These are phyloP conservation scores for Exidia glandulosa DNA, from an alignment of 768 basidiomycete species.

Conservation along the genomic window DNA sequence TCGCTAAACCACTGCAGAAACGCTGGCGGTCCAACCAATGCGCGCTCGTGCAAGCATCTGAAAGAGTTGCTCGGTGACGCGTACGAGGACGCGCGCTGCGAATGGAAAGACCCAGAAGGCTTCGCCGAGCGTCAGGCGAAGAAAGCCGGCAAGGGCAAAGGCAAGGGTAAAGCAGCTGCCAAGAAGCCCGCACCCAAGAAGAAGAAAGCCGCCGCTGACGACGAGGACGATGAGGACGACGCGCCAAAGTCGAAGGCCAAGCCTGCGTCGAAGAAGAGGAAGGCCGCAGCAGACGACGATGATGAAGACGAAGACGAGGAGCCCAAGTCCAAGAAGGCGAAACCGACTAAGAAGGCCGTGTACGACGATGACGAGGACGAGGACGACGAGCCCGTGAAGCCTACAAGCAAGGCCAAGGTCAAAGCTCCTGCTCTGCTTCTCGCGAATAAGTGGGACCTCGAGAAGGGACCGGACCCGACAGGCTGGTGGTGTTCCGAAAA, in stretches of 20 bases:
- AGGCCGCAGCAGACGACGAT: background rate
- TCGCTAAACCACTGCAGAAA: background rate
- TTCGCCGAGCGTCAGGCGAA: constrained; percentile 2
- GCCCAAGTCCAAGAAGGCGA: background rate
- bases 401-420: constrained; percentile 17
- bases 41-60: constrained; percentile 39
- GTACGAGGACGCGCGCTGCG: constrained; percentile 32
- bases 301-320: constrained; percentile 8
- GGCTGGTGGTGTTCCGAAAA: constrained; percentile 58
- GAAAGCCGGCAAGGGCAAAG: constrained; percentile 6
- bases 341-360: background rate
- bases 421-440: constrained; percentile 33
- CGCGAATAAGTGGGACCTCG: constrained; percentile 47
- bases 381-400: constrained; percentile 3
- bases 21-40: constrained; percentile 27
- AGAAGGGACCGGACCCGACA: constrained; percentile 40
- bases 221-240: constrained; percentile 8
- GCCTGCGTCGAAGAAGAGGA: background rate
- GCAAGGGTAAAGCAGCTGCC: background rate
- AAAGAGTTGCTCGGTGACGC: constrained; percentile 32
- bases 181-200: constrained; percentile 1
- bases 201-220: constrained; percentile 1
- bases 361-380: constrained; percentile 2
- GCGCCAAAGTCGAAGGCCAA: background rate
- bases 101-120: constrained; percentile 16